A percentile compares a stretch with the other conserved stretches of the same genome.
Evolutionary conservation across 441 rosid genomes (phyloP).

Genomic region (Syzygium malaccense): DNA sequence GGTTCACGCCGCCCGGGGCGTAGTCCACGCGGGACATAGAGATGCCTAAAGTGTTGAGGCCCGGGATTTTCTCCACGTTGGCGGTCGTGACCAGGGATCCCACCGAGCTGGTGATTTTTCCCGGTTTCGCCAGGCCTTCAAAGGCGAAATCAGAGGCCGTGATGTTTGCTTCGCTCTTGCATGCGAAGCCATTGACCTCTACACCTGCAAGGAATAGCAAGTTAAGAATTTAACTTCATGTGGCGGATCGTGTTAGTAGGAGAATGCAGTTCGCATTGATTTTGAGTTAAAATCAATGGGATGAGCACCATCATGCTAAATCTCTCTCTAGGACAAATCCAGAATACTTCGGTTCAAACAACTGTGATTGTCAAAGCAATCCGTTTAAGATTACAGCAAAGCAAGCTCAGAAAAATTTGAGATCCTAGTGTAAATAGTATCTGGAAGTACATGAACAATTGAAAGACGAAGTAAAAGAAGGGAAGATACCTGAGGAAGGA

Average conservation of each 20-base stretch:
- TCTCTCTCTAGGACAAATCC: neutral
- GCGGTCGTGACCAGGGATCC: constrained; percentile 69
- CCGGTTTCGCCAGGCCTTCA: constrained; percentile 52
- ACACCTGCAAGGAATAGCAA: neutral
- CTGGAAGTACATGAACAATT: neutral
- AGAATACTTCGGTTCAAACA: neutral
- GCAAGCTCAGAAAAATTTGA: neutral
- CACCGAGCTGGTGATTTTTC: constrained; percentile 36
- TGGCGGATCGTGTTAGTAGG: neutral
- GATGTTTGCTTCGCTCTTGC: constrained; percentile 54
- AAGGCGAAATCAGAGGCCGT: constrained; percentile 70
- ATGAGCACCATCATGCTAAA: neutral
- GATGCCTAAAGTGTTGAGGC: constrained; percentile 85
- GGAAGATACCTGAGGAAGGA: constrained; percentile 39
- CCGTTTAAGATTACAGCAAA: neutral
- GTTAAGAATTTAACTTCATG: neutral
- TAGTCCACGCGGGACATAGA: constrained; percentile 71
- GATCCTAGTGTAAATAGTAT: neutral
- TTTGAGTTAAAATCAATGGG: neutral
- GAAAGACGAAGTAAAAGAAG: neutral
- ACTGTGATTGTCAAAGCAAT: neutral
- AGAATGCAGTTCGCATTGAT: neutral
- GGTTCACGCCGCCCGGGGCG: constrained; percentile 65
- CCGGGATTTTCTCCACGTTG: constrained; percentile 72
- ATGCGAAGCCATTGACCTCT: constrained; percentile 68